Base-by-base conservation (phyloP, 805 yeast species). In the Brettanomyces naardenensis region DNA sequence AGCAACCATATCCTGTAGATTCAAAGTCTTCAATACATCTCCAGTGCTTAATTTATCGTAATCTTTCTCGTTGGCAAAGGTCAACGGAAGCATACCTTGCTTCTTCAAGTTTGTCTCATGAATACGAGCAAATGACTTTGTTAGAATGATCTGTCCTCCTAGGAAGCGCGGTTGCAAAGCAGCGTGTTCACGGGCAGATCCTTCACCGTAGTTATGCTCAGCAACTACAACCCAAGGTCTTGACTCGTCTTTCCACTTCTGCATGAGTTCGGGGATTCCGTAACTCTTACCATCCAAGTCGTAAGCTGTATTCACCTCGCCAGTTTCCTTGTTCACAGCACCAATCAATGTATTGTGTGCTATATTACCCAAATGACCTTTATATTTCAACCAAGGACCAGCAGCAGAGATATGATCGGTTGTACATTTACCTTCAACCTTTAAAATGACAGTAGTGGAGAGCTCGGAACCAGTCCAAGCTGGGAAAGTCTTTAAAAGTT, bases 361-460 rank as follows among this genome's bases (percentile, higher is more conserved):
- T 49, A 90, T 92, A 66, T 90, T 90, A 59, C 90, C 96, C 54
- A 90, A 72, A 58, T 90, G 98, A 30, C 98, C 98, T 68, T 92
- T 92, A 69, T 92, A 90, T 69, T 92, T 92, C 65, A 90, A 75
- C 98, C 98, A 90, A 13, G 81, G 94, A 56, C 98, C 98, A 33
- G 98, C 98, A 37, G 97, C 97, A 19, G 97, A 88, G 51, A 90
- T 92, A 60, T 90, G 98, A 61, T 90, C 98, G 28, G 98, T 90
- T 30, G 98, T 90, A 71, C 97, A 92, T 64, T 90, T 90, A 46
- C 98, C 98, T 65, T 87, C 90, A 33, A 92, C 97, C 65, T 90
- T 90, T 56, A 90, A 64, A 44, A 89, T 65, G 2, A 90, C 84
- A 34, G 75, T 75, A 25, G 88, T 75, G 45, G 75, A 69, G 47